Evolutionary conservation across 495 filamentous ascomycete species (phyloP), one percentile per base, ranked within the genome.

Genomic region (Hypomontagnella monticulosa): DNA sequence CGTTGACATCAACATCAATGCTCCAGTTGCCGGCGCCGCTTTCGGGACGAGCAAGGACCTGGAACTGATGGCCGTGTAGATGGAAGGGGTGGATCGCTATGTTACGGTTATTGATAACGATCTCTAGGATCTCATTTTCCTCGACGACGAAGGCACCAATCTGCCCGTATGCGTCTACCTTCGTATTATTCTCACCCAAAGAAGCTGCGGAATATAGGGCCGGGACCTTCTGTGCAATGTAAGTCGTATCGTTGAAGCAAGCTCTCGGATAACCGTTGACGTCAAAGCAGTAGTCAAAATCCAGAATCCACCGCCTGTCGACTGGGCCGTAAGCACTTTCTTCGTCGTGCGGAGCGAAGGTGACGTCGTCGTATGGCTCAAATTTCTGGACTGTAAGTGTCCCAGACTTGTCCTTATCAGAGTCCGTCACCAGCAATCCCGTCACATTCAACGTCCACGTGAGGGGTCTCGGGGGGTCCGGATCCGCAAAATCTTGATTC

Each of bases 51-150:
- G 78, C 76, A 34, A 92, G 72, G 4, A 92, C 77, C 69, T 95
- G 92, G 79, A 93, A 95, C 59, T 87, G 84, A 77, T 96, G 93
- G 1, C 92, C 93, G 81, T 96, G 67, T 3, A 84, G 69, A 54
- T 85, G 82, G 66, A 83, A 84, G 1, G 82, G 82, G 62, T 82
- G 81, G 4, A 69, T 85, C 27, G 88, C 89, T 0, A 76, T 68
- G 70, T 95, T 91, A 10, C 81, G 67, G 73, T 95, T 97, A 80
- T 96, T 95, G 23, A 96, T 61, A 8, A 95, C 78, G 30, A 97
- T 88, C 57, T 97, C 89, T 20, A 96, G 83, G 1, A 92, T 75
- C 2, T 93, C 79, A 40, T 80, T 80, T 48, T 89, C 84, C 0
- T 84, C 75, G 4, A 93, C 78, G 12, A 94, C 75, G 71, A 87